Evolutionary conservation across 228 moss, liverwort and hornwort species (phyloP), one percentile per base, ranked within the genome.

Genomic region (Sphagnum fallax): DNA sequence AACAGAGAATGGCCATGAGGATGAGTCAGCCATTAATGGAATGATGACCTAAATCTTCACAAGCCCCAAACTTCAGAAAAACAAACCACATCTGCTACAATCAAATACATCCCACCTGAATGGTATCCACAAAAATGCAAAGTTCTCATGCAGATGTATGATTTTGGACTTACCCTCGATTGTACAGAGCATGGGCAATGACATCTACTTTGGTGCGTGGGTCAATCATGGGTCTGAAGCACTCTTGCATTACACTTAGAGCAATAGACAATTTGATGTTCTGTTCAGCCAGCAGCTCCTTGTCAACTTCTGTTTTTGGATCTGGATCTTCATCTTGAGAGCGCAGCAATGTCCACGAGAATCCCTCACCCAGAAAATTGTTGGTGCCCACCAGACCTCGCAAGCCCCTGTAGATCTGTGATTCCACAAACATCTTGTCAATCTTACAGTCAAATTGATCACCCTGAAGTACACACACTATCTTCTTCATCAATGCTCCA

Each of bases 141-240:
- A 32, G 32, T 32, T 32, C 32, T 32, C 32, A 32, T 55, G 55
- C 55, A 8, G 12, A 12, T 8, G 55, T 55, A 8, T 8, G 55
- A 12, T 55, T 55, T 12, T 55, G 55, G 10, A 65, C 85, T 70
- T 76, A 95, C 95, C 95, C 90, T 59, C 90, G 83, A 73, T 92
- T 95, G 71, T 95, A 88, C 50, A 95, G 72, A 18, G 89, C 90
- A 79, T 95, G 92, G 49, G 90, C 76, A 48, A 95, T 87, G 62
- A 95, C 80, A 82, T 95, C 92, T 68, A 92, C 76, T 69, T 92
- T 88, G 48, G 89, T 92, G 66, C 95, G 87, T 51, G 95, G 92
- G 77, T 95, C 95, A 63, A 92, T 86, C 95, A 95, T 95, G 52
- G 92, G 92, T 55, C 89, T 87, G 72, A 95, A 95, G 80, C 95